A percentile compares a stretch with the other conserved stretches of the same genome.
Evolutionary conservation across 352 stramenopile genomes (phyloP).

Genomic region (Globisporangium cystogenes): DNA sequence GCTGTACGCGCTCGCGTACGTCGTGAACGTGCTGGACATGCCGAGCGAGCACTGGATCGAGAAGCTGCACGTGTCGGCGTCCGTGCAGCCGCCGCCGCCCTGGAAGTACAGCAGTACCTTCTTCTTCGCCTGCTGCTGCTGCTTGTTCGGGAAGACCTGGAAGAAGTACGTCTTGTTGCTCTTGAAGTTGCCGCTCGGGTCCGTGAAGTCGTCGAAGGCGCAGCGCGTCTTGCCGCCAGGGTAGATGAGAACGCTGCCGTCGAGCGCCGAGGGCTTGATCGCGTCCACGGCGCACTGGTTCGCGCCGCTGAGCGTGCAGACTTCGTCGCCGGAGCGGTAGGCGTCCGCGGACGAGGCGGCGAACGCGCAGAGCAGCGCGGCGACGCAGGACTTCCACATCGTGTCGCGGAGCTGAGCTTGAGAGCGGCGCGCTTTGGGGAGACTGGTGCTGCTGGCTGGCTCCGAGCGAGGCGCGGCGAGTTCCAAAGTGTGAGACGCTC

Average conservation of each 20-base stretch:
- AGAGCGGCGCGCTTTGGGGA: no score
- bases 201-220: slow-evolving; percentile 14
- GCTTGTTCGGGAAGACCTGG: slow-evolving; percentile 33
- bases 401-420: not conserved
- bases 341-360: not conserved
- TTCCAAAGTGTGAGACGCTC: not conserved
- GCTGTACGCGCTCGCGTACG: slow-evolving; percentile 19
- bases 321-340: slow-evolving; percentile 16
- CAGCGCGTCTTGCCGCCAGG: slow-evolving; percentile 14
- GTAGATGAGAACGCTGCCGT: slow-evolving; percentile 26
- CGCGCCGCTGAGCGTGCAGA: slow-evolving; percentile 16
- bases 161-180: slow-evolving; percentile 31
- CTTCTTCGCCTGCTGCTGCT: slow-evolving; percentile 19
- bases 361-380: slow-evolving; percentile 9
- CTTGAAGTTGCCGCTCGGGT: slow-evolving; percentile 1
- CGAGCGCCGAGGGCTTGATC: slow-evolving; percentile 17
- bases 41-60: slow-evolving; percentile 25
- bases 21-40: slow-evolving; percentile 20
- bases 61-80: slow-evolving; percentile 34
- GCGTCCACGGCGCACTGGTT: slow-evolving; percentile 23
- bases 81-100: slow-evolving; percentile 29
- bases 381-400: slow-evolving; percentile 9
- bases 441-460: no score
- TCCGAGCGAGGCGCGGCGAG: not conserved
- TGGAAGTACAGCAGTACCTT: slow-evolving; percentile 42